These are phyloP conservation scores for Mucor velutinosus DNA, from an alignment of 371 early-diverging fungal species.

Conservation along the genomic window DNA sequence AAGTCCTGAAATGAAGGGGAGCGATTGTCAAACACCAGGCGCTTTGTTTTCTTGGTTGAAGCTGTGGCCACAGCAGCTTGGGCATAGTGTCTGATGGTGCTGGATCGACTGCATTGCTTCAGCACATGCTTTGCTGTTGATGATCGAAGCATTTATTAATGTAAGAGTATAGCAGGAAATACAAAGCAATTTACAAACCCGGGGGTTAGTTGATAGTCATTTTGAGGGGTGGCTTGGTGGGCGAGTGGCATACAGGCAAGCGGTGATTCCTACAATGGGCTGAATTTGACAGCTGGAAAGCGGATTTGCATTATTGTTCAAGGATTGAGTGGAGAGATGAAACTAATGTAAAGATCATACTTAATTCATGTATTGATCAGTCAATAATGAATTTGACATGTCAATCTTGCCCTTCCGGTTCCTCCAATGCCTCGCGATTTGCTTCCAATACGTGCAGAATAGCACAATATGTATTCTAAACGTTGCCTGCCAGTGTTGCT, in stretches of 20 bases:
- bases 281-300: no score
- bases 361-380: no score
- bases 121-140: neutral
- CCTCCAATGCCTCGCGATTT: no score
- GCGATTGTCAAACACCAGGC: conserved; percentile 67
- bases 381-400: no score
- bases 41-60: conserved; percentile 19
- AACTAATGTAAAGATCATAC: no score
- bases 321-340: no score
- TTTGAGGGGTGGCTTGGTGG: neutral
- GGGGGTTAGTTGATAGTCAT: neutral
- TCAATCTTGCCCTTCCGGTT: no score
- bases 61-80: neutral
- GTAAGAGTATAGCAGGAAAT: neutral
- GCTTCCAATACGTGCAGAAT: no score
- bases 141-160: neutral
- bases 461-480: no score
- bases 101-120: neutral
- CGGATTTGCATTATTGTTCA: no score
- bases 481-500: no score
- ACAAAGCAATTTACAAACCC: conserved; percentile 1
- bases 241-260: neutral
- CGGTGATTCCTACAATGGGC: neutral
- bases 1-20: conserved; percentile 73
- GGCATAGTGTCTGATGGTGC: neutral